Conservation (phyloP, 331 rosid species). For the Quercus lobata region DNA sequence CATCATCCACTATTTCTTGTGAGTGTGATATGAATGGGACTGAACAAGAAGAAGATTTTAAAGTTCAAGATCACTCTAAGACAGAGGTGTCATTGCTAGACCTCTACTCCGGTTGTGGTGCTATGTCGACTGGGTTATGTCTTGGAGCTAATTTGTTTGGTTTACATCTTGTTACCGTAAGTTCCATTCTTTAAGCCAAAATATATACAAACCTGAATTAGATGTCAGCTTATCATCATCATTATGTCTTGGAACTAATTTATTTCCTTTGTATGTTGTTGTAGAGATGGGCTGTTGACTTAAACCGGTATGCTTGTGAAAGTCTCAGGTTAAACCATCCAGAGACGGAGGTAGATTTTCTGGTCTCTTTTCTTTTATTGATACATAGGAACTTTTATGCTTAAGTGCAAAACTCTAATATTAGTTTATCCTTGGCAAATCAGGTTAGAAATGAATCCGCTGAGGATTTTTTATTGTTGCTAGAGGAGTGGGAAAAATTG, state of each 20-base stretch:
- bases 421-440: neutral
- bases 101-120: constrained; percentile 87
- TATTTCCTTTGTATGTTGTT: constrained; percentile 10
- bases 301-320: constrained; percentile 55
- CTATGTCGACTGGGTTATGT: constrained; percentile 89
- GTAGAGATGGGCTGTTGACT: constrained; percentile 89
- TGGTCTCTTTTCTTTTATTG: neutral
- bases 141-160: constrained; percentile 62
- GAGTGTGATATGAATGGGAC: constrained; percentile 34
- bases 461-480: constrained; percentile 47
- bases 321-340: constrained; percentile 81
- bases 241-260: neutral
- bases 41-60: constrained; percentile 2
- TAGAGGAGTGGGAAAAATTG: constrained; percentile 58
- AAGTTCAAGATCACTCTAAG: constrained; percentile 14
- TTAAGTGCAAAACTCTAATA: neutral
- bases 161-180: constrained; percentile 66
- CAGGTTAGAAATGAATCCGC: constrained; percentile 83
- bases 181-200: neutral
- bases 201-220: no score
- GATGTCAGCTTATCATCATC: neutral
- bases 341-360: constrained; percentile 55
- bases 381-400: neutral
- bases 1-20: constrained; percentile 60
- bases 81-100: constrained; percentile 55